Conservation (phyloP, 2,329 filamentous ascomycete genomes). For the Neofusicoccum cordaticola region DNA sequence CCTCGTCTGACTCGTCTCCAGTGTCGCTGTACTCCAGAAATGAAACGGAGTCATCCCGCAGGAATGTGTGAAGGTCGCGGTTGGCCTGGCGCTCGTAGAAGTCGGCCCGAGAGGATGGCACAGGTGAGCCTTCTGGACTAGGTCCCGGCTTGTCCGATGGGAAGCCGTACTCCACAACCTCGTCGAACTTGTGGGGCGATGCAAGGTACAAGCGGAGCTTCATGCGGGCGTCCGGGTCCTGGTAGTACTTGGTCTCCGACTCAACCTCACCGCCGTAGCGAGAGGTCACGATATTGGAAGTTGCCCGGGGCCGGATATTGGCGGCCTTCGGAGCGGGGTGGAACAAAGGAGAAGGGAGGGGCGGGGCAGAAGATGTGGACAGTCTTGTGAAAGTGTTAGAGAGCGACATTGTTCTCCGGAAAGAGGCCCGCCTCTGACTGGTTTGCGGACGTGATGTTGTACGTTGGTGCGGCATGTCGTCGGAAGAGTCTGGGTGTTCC, state of each 20-base stretch:
- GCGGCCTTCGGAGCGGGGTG: constrained; percentile 27
- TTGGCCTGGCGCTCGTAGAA: constrained; percentile 40
- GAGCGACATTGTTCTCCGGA: constrained; percentile 70
- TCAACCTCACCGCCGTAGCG: constrained; percentile 48
- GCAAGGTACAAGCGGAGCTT: constrained; percentile 84
- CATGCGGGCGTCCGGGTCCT: constrained; percentile 81
- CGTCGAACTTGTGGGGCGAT: constrained; percentile 92
- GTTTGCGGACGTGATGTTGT: constrained; percentile 12
- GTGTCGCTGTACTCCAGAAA: constrained; percentile 34
- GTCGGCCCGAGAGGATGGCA: not conserved
- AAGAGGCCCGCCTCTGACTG: constrained; percentile 43
- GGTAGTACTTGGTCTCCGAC: constrained; percentile 75
- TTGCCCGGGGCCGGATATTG: constrained; percentile 7
- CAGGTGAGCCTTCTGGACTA: constrained; percentile 4
- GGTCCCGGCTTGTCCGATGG: constrained; percentile 51
- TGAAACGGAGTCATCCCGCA: constrained; percentile 55
- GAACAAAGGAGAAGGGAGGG: constrained; percentile 44
- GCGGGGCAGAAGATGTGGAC: constrained; percentile 45
- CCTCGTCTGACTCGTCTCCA: constrained; percentile 28
- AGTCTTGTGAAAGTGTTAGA: constrained; percentile 60
- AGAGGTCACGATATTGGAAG: constrained; percentile 21
- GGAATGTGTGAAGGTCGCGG: constrained; percentile 57
- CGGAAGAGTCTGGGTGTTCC: not conserved
- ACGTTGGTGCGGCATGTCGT: not conserved
- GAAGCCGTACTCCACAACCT: constrained; percentile 91